Evolutionary conservation across 352 stramenopile species (phyloP), one percentile per base, ranked within the genome.

Genomic region (Halophytophthora batemanensis): DNA sequence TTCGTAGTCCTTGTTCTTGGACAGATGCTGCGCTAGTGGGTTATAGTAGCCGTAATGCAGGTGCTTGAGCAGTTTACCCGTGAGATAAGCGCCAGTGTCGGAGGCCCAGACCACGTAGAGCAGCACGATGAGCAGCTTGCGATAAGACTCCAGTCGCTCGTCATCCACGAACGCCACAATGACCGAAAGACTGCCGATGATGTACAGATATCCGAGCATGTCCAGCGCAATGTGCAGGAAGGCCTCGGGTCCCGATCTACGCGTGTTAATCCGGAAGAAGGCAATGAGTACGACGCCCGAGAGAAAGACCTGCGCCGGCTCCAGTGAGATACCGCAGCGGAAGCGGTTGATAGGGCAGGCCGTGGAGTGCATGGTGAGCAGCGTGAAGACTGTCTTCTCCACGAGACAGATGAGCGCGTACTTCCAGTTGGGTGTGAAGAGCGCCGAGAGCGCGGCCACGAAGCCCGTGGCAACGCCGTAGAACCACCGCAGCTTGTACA

Each of bases 1-100:
- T 75, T 98, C 95, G 18, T 98, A 87, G 42, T 96, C 96, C 61
- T 98, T 98, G 73, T 98, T 98, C 31, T 96, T 95, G 40, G 86
- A 97, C 25, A 97, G 58, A 34, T 92, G 88, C 0, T 87, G 79
- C 10, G 93, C 94, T 12, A 95, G 77, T 3, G 77, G 75, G 45
- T 94, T 87, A 29, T 97, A 84, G 15, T 72, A 69, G 19, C 74
- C 73, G 34, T 98, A 82, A 38, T 96, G 83, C 11, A 91, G 85
- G n/a, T 78, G 74, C 37, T 89, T 85, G 48, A 96, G 90, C 29
- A 86, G 59, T 29, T 96, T 87, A 22, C 95, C 95, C 4, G 83
- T 86, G 47, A 98, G 84, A 69, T 98, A 98, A 8, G 93, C 95
- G 37, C 91, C 92, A 0, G 97, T 93, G 67, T 98, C 96, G 25